phyloP scores from a whole-genome alignment of 2,329 filamentous ascomycete genomes.

The Biscogniauxia mediterranea region DNA sequence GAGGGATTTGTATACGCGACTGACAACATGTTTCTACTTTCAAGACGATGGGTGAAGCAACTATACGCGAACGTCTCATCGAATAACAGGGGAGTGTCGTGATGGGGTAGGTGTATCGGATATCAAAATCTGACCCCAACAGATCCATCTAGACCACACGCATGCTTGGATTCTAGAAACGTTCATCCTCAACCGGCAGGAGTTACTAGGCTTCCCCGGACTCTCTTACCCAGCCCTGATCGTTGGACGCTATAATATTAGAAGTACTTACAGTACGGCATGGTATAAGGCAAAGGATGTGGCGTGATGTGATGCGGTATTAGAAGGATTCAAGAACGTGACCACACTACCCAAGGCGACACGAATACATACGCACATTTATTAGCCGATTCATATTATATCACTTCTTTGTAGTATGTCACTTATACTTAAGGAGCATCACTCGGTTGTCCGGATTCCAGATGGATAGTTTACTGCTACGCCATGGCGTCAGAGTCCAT shows the following conservation, averaged over 20 bases:
- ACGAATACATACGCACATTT: neutral
- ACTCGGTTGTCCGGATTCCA: neutral
- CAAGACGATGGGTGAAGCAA: neutral
- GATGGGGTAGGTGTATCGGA: neutral
- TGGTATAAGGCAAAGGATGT: neutral
- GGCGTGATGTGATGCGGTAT: neutral
- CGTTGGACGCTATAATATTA: neutral
- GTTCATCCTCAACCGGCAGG: neutral
- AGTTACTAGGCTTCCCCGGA: neutral
- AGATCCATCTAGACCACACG: neutral
- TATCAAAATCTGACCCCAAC: neutral
- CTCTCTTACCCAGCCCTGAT: neutral
- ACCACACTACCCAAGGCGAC: neutral
- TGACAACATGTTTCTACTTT: neutral
- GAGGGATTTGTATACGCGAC: neutral
- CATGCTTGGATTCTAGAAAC: neutral
- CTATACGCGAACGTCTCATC: neutral
- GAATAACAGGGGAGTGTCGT: neutral
- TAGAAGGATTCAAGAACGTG: neutral
- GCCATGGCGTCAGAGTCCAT: neutral
- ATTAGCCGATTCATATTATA: neutral
- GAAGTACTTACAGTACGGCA: neutral
- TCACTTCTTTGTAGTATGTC: neutral
- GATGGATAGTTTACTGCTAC: neutral
- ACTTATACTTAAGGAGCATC: neutral